Evolutionary conservation across 208 protist genomes (phyloP), one percentile per base, ranked within the genome.

Genomic region (Wallacemonas collosoma): DNA sequence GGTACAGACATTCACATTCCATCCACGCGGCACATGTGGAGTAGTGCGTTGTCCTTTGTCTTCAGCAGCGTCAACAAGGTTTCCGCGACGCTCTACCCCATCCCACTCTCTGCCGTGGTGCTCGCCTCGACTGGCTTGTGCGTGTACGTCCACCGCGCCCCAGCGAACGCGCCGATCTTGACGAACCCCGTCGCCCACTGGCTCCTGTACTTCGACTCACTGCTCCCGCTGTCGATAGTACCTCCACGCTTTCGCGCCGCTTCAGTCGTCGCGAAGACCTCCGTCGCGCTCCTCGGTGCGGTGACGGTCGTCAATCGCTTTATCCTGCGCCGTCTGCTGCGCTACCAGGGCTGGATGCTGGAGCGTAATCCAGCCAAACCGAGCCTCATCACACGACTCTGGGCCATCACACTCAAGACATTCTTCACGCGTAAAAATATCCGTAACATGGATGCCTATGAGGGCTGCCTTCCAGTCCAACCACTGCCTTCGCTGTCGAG

Each of bases 1-100:
- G 90, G 90, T 45, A 45, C 92, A 26, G 90, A 92, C 56, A 51
- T 95, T 36, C 88, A 93, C 79, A 73, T 95, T 54, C 90, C 90
- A 8, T 88, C 88, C 35, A 67, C 78, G 12, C 77, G 80, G 53
- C 89, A 87, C 66, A 60, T 93, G 48, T 75, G 77, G 69, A 77
- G 82, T 6, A 80, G 79, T 8, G 45, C 80, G 48, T 71, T 71
- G 41, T 77, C 79, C 65, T 75, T 80, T 39, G 60, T 90, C 63
- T 66, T 77, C 71, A 80, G 78, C 60, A 80, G 69, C 40, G 15
- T 89, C 45, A 83, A 88, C 66, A 91, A 93, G 68, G 80, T 95
- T 1, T 73, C 79, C 3, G 80, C 81, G 17, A 85, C 79, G 61
- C 51, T 91, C 3, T 92, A 90, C 71, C 86, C 86, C 12, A 67